phyloP scores from a whole-genome alignment of 331 rosid genomes.

The Spiraea crenata region DNA sequence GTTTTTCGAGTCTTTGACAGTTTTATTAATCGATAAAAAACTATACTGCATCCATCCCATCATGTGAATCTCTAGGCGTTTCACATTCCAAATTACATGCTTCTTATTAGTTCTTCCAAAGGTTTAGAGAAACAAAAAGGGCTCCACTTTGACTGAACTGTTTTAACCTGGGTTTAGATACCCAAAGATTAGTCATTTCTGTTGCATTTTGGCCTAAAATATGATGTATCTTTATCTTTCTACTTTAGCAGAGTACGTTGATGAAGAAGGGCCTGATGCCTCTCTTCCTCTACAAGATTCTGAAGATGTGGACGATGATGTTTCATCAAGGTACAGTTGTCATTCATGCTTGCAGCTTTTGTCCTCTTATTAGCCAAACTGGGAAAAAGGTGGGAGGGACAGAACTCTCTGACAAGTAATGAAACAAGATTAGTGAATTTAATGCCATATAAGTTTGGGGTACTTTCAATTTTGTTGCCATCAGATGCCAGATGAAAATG shows the following conservation, averaged over 20 bases:
- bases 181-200: neutral
- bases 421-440: neutral
- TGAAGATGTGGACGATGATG: conserved; percentile 77
- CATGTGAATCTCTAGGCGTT: neutral
- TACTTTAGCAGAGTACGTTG: conserved; percentile 57
- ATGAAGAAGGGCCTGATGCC: conserved; percentile 70
- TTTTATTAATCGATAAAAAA: neutral
- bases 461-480: neutral
- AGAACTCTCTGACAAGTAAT: neutral
- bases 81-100: neutral
- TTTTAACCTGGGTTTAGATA: neutral
- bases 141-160: neutral
- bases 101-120: neutral
- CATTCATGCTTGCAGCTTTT: neutral
- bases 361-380: neutral
- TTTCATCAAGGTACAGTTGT: conserved; percentile 64
- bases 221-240: conserved; percentile 23
- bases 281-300: conserved; percentile 71
- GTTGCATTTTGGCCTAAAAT: conserved; percentile 17
- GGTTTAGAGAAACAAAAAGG: neutral
- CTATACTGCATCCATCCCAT: neutral
- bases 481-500: too few relatives aligned
- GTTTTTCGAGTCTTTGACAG: neutral
- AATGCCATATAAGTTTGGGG: neutral
- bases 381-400: neutral